A percentile compares a stretch with the other conserved stretches of the same genome.
Conservation (phyloP, 768 basidiomycete genomes). For the Kwoniella europaea region DNA sequence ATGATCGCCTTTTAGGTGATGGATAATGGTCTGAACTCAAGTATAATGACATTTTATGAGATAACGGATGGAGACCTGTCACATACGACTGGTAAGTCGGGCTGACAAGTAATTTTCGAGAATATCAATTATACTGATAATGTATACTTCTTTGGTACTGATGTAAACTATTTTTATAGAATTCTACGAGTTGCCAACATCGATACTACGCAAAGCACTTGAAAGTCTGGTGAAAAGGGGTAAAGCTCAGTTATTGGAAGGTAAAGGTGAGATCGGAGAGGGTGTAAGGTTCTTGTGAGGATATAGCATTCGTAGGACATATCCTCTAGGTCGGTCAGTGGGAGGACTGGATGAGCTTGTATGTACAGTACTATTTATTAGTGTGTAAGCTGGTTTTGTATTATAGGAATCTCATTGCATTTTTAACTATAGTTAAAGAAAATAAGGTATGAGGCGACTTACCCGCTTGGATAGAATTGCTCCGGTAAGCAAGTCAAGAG, state of each 20-base stretch:
- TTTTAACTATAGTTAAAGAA: neutral
- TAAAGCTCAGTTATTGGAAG: conserved; percentile 60
- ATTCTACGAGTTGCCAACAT: conserved; percentile 57
- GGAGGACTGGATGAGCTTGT: neutral
- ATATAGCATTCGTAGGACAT: neutral
- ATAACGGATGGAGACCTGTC: conserved; percentile 59
- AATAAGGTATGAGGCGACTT: neutral
- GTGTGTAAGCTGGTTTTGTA: neutral
- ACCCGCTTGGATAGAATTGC: too few species aligned
- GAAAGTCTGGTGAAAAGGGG: conserved; percentile 58
- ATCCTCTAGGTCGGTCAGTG: too few species aligned
- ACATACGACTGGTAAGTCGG: conserved; percentile 49
- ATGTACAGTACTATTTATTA: neutral
- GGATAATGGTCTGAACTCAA: conserved; percentile 58
- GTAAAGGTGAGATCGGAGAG: conserved; percentile 58
- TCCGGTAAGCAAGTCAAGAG: too few species aligned
- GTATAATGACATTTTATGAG: conserved; percentile 61
- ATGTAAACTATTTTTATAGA: conserved; percentile 43
- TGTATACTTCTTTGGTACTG: too few species aligned
- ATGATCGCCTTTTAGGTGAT: conserved; percentile 43
- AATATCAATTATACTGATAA: too few species aligned
- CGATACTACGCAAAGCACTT: conserved; percentile 57
- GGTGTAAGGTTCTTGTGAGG: conserved; percentile 60
- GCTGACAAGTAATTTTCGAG: neutral
- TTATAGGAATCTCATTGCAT: neutral